Percentiles rank a stretch among this genome's conserved stretches.
phyloP scores from a whole-genome alignment of 331 rosid species.

The Malus hybrid region DNA sequence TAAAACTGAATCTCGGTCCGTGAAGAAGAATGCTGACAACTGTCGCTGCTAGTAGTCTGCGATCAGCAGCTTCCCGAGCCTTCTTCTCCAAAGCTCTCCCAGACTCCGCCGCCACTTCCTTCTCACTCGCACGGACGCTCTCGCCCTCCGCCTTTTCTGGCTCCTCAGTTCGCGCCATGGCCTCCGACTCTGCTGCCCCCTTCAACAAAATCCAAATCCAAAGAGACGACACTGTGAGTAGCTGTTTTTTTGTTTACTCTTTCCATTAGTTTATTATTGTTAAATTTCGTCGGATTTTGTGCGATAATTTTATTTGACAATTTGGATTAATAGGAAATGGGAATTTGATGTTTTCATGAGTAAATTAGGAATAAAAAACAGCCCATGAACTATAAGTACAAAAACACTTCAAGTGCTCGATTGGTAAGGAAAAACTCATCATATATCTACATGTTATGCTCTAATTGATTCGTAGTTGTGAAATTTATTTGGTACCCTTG shows the following conservation, averaged over 20 bases:
- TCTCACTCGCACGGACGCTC: constrained; percentile 9
- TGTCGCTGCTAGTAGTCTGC: not conserved
- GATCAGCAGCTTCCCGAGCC: constrained; percentile 28
- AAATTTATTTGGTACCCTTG: no score
- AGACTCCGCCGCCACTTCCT: constrained; percentile 6
- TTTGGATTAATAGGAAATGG: not conserved
- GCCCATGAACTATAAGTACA: no score
- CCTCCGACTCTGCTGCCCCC: constrained; percentile 45
- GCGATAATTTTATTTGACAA: not conserved
- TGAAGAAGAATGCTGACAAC: constrained; percentile 20
- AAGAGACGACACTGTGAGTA: constrained; percentile 65
- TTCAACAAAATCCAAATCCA: constrained; percentile 80
- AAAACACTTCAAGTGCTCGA: no score
- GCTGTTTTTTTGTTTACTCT: not conserved
- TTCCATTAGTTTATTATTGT: not conserved
- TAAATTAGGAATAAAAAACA: no score
- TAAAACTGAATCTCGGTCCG: not conserved
- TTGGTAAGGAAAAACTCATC: not conserved
- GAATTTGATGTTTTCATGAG: not conserved
- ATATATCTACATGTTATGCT: not conserved
- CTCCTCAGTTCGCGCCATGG: constrained; percentile 63
- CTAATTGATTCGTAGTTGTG: not conserved
- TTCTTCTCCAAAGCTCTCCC: constrained; percentile 9
- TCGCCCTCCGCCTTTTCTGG: constrained; percentile 25
- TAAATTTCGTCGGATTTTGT: not conserved